Percentiles rank a stretch among this genome's conserved stretches.
These are phyloP conservation scores for Mucor plumbeus DNA, from an alignment of 371 early-diverging fungal genomes.

Conservation along the genomic window DNA sequence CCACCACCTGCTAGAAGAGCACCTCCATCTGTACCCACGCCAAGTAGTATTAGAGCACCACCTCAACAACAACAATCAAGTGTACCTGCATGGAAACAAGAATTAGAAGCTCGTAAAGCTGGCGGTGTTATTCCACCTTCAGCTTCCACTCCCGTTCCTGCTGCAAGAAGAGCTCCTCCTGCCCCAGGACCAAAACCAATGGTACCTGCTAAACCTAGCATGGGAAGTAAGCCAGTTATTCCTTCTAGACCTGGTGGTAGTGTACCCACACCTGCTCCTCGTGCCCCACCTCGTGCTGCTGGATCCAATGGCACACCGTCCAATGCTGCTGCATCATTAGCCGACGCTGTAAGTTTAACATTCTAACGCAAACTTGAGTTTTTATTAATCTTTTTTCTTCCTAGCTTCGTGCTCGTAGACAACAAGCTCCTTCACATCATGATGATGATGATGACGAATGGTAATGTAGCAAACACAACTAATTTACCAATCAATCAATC, in stretches of 20 bases:
- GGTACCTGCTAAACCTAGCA: slow-evolving; percentile 52
- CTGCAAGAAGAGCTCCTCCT: slow-evolving; percentile 53
- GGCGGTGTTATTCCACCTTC: slow-evolving; percentile 9
- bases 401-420: slow-evolving; percentile 36
- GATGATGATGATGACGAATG: slow-evolving; percentile 34
- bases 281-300: slow-evolving; percentile 52
- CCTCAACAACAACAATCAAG: slow-evolving; percentile 21
- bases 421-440: slow-evolving; percentile 26
- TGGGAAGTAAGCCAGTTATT: slow-evolving; percentile 48
- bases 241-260: slow-evolving; percentile 55
- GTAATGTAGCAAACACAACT: not conserved
- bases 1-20: slow-evolving; percentile 54
- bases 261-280: slow-evolving; percentile 42
- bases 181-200: slow-evolving; percentile 56
- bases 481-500: not conserved
- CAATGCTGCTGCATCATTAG: slow-evolving; percentile 49
- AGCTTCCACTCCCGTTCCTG: slow-evolving; percentile 49
- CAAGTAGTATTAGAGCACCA: not conserved
- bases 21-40: slow-evolving; percentile 26
- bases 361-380: not conserved
- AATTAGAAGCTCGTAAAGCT: slow-evolving; percentile 56
- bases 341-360: slow-evolving; percentile 50
- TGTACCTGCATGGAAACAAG: slow-evolving; percentile 60
- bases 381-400: not conserved
- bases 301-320: slow-evolving; percentile 32